Evolutionary conservation across 106 monocot genomes (phyloP).

Genomic region (Phalaenopsis aphrodite): DNA sequence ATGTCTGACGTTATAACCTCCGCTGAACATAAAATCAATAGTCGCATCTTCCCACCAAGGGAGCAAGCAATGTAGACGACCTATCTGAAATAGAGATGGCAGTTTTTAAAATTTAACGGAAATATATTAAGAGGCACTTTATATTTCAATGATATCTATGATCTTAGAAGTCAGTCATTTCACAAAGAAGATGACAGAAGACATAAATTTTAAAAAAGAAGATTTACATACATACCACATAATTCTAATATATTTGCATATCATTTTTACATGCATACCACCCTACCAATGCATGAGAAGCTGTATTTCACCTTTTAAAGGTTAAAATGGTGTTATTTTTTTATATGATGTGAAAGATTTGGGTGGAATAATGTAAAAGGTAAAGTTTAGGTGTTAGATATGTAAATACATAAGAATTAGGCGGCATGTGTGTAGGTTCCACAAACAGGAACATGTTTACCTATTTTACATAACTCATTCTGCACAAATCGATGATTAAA

Average conservation of each 20-base stretch:
- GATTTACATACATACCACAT: not conserved
- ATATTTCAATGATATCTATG: not conserved
- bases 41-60: constrained; percentile 99
- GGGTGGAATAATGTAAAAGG: too few species aligned
- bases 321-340: not conserved
- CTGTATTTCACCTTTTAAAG: too few species aligned
- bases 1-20: constrained; percentile 71
- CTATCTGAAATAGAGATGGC: constrained; percentile 36
- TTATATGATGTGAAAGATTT: not conserved
- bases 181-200: not conserved
- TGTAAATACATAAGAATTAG: too few species aligned
- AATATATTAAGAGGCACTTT: not conserved
- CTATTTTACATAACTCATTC: not conserved
- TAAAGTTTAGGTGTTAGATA: too few species aligned
- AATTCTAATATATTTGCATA: too few species aligned
- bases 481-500: not conserved
- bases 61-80: constrained; percentile 74
- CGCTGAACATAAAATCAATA: constrained; percentile 89
- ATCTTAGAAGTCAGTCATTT: not conserved
- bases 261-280: too few species aligned
- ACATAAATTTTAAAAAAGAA: not conserved
- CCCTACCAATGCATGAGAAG: too few species aligned
- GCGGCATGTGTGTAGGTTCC: too few species aligned
- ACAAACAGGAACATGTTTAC: not conserved
- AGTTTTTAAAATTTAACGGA: not conserved